Percentiles rank a stretch among this genome's conserved stretches.
Evolutionary conservation across 768 basidiomycete genomes (phyloP).

Genomic region (Rhizopogon rudus): DNA sequence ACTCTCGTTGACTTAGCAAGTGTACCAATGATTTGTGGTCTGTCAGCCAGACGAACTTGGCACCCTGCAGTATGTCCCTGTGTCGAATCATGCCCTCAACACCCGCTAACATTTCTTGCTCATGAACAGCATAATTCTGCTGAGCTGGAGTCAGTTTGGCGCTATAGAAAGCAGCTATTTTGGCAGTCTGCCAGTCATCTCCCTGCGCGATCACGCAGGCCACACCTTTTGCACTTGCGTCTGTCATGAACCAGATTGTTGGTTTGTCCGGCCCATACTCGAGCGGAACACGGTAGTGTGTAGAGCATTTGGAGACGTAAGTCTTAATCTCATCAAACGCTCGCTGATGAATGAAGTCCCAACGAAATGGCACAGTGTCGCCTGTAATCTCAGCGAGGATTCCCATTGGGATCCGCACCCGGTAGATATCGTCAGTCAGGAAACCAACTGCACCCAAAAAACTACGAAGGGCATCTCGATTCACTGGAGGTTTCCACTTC

Average conservation of each 20-base stretch:
- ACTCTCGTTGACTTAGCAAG: constrained; percentile 27
- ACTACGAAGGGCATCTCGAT: not conserved
- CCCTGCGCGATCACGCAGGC: constrained; percentile 19
- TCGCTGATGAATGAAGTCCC: constrained; percentile 15
- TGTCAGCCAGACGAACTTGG: constrained; percentile 22
- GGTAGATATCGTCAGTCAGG: not conserved
- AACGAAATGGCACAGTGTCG: constrained; percentile 3
- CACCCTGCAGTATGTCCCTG: constrained; percentile 26
- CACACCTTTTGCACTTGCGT: constrained; percentile 26
- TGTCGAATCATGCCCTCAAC: constrained; percentile 30
- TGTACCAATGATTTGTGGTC: constrained; percentile 24
- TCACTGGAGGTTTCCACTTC: constrained; percentile 17
- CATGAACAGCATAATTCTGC: constrained; percentile 36
- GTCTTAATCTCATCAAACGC: constrained; percentile 15
- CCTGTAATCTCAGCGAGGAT: not conserved
- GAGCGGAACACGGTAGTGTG: constrained; percentile 18
- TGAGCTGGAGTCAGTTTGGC: constrained; percentile 28
- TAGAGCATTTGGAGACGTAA: not conserved
- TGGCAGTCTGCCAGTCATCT: constrained; percentile 15
- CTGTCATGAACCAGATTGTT: constrained; percentile 25
- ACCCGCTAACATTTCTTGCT: constrained; percentile 33
- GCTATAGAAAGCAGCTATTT: constrained; percentile 28
- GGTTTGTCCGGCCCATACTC: constrained; percentile 14
- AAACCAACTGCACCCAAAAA: too few relatives aligned
- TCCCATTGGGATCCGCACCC: not conserved